Evolutionary conservation across 805 yeast genomes (phyloP).

Genomic region (Priceomyces carsonii): DNA sequence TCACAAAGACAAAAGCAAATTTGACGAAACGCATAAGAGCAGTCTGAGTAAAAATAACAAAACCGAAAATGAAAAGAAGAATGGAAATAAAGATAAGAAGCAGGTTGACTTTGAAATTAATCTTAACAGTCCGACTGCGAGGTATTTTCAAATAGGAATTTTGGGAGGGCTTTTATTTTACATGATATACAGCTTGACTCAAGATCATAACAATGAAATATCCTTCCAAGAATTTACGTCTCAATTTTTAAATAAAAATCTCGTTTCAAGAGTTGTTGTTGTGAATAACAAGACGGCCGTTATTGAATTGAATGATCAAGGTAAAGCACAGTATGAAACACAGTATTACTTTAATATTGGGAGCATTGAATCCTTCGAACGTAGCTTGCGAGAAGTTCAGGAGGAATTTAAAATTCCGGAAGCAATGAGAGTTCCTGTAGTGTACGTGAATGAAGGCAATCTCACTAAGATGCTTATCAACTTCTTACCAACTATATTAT

Average conservation of each 20-base stretch:
- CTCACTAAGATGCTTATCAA: slow-evolving; percentile 63
- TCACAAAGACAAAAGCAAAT: slow-evolving; percentile 3
- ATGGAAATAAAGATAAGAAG: slow-evolving; percentile 14
- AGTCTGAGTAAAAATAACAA: neutral
- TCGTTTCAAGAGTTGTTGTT: slow-evolving; percentile 72
- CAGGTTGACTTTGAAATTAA: slow-evolving; percentile 24
- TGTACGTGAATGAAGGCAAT: slow-evolving; percentile 73
- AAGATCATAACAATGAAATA: slow-evolving; percentile 47
- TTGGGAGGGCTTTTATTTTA: slow-evolving; percentile 27
- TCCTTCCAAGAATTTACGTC: slow-evolving; percentile 92
- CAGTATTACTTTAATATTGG: slow-evolving; percentile 73
- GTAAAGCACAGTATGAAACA: slow-evolving; percentile 47
- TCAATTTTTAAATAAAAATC: slow-evolving; percentile 70
- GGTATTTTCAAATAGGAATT: slow-evolving; percentile 33
- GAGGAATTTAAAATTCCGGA: slow-evolving; percentile 62
- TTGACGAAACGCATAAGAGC: slow-evolving; percentile 8
- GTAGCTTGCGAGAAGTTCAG: slow-evolving; percentile 73
- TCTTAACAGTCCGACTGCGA: slow-evolving; percentile 21
- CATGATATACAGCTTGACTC: slow-evolving; percentile 18
- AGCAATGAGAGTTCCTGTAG: slow-evolving; percentile 74
- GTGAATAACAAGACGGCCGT: slow-evolving; percentile 76
- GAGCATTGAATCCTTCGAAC: slow-evolving; percentile 84
- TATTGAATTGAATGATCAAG: slow-evolving; percentile 64
- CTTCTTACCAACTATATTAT: slow-evolving; percentile 82
- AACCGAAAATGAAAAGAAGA: slow-evolving; percentile 10